phyloP scores from a whole-genome alignment of 768 basidiomycete genomes.

The Pleurotus ostreatus region DNA sequence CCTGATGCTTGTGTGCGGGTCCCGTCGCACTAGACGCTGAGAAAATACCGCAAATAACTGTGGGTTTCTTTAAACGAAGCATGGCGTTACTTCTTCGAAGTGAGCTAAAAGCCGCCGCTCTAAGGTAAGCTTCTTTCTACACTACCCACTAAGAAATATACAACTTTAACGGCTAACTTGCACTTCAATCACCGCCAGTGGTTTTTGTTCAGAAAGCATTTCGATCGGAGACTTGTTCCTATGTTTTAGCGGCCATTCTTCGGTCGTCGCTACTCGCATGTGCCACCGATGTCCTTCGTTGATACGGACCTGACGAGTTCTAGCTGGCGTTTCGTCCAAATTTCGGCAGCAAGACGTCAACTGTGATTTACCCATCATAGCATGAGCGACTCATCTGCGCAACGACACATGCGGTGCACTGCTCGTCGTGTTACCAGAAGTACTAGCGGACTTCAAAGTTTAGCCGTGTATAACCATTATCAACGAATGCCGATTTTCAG shows the following conservation, averaged over 20 bases:
- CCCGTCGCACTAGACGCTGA: too few species aligned
- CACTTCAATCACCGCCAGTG: too few species aligned
- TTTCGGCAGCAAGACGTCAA: conserved; percentile 1
- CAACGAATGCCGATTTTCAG: neutral
- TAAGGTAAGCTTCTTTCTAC: too few species aligned
- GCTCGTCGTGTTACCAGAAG: neutral
- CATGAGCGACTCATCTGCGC: too few species aligned
- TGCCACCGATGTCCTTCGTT: neutral
- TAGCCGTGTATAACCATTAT: neutral
- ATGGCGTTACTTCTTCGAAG: too few species aligned
- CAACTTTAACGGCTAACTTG: too few species aligned
- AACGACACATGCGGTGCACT: neutral
- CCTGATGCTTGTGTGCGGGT: too few species aligned
- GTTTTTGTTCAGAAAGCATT: neutral
- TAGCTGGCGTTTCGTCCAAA: neutral
- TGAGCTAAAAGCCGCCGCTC: too few species aligned
- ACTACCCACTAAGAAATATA: too few species aligned
- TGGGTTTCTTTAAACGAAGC: too few species aligned
- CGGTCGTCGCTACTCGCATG: neutral
- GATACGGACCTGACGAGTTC: neutral
- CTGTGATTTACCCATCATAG: neutral
- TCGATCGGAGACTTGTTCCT: neutral
- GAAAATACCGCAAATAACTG: too few species aligned
- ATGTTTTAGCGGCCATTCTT: conserved; percentile 1
- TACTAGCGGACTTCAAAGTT: neutral